Evolutionary conservation across 352 stramenopile genomes (phyloP).

Genomic region (Phytophthora macrochlamydospora): DNA sequence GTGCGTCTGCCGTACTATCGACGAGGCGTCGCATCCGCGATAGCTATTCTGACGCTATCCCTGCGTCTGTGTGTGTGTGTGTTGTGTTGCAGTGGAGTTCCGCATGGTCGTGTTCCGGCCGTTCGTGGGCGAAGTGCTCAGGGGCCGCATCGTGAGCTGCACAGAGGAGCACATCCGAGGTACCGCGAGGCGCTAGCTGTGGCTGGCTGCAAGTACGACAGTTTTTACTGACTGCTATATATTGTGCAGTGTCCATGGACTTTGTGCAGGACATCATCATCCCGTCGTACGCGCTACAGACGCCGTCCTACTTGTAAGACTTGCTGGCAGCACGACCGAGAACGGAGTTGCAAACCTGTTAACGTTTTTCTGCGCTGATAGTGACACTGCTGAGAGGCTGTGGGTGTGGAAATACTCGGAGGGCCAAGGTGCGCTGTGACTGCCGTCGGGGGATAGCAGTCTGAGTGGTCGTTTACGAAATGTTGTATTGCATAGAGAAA

Average conservation of each 20-base stretch:
- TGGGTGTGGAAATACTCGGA: conserved; percentile 91
- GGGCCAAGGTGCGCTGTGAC: conserved; percentile 49
- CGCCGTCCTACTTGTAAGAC: conserved; percentile 84
- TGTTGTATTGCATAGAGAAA: conserved; percentile 45
- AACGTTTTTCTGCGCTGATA: conserved; percentile 11
- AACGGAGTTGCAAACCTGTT: background rate
- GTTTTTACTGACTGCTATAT: background rate
- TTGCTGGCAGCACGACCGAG: background rate
- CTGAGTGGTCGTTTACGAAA: background rate
- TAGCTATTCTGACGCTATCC: background rate
- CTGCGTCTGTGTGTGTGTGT: background rate
- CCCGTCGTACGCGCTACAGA: conserved; percentile 87
- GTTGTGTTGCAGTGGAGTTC: conserved; percentile 70
- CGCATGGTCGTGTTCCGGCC: conserved; percentile 90
- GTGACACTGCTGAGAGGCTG: conserved; percentile 75
- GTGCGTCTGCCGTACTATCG: conserved; percentile 14
- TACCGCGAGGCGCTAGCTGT: conserved; percentile 8
- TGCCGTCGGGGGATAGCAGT: background rate
- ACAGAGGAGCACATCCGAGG: conserved; percentile 89
- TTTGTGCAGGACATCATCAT: conserved; percentile 92
- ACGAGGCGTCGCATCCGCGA: background rate
- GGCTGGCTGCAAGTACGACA: background rate
- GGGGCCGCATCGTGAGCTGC: conserved; percentile 88
- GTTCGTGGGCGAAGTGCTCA: conserved; percentile 89
- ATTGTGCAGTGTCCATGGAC: conserved; percentile 78